Base-by-base conservation (phyloP, 768 basidiomycete species). In the Lentinula detonsa region DNA sequence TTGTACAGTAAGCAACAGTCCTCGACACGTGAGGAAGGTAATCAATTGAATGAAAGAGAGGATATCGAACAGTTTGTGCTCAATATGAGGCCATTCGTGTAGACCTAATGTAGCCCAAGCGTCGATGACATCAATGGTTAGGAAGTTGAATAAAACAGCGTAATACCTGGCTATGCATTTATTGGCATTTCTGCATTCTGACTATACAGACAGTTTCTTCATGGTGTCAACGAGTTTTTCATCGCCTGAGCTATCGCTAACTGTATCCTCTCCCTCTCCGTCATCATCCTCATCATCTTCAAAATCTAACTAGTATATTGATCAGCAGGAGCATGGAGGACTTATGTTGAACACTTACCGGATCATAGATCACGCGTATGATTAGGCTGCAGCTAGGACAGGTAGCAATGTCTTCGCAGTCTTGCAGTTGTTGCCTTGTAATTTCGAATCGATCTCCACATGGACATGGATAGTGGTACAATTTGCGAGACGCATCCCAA, bases 371-470 rank as follows among this genome's bases (percentile, higher is more conserved):
- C 46, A 98, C 90, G 59, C 96, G 78, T 54, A 98, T 93, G 35
- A 98, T 82, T 23, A 98, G 78, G 65, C 93, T 95, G 67, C 97
- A 99, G 71, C 93, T 95, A 0, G 97, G 97, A 77, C 97, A 98
- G 55, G 85, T 95, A 23, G 95, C 96, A 50, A 95, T 85, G 71
- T 98, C 97, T 68, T 98, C 97, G 59, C 85, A 97, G 65, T 94
- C 79, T 49, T 85, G 83, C 7, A 98, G 85, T 74, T 98, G 94
- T 63, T 78, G 76, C 66, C 89, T 84, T 34, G 90, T 85, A 65
- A 98, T 98, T 74, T 98, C 96, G 76, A 98, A 99, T 45, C 95
- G 87, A 75, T 99, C 96, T 8, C 96, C 96, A 69, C 96, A 98
- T 1, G 96, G 95, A 70, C 95, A 99, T 0, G 95, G 96, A 72